Base-by-base conservation (phyloP, 2,329 filamentous ascomycete species). In the Exophiala sp. region DNA sequence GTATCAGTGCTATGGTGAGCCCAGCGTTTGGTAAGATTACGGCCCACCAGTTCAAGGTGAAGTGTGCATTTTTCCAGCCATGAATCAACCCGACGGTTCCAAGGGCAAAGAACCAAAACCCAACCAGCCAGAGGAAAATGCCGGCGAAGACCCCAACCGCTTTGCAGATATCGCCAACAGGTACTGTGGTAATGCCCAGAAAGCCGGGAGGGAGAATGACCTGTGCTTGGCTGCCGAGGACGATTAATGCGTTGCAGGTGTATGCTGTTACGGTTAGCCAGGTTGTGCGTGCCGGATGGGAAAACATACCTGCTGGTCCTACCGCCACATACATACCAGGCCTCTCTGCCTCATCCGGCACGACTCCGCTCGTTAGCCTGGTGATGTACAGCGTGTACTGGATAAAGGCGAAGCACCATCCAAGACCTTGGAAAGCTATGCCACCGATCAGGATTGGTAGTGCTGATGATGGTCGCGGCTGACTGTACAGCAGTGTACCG, bases 291-390 rank as follows among this genome's bases (percentile, higher is more conserved):
- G 24, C 24, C 24, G 24, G 24, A 29, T 7, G 35, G 5, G 35
- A 3, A 10, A 38, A 38, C 35, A 10, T 16, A 38, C 6, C 71
- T 69, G 11, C 60, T 1, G 86, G 85, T 0, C 86, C 86, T 12
- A 89, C 86, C 54, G 83, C 84, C 73, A 89, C 88, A 72, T 87
- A 89, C 65, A 89, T 79, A 0, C 82, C 86, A 0, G 86, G 83
- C 47, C 86, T 75, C 57, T 85, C 83, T 63, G 87, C 82, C 6
- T 79, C 74, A 60, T 74, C 68, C 0, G 85, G 85, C 11, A 88
- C 75, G 1, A 85, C 80, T 0, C 76, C 74, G 60, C 82, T 78
- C 82, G 89, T 86, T 8, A 89, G 73, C 3, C 86, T 79, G 41
- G 82, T 83, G 53, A 89, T 80, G 75, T 87, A 88, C 65, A 86